Base-by-base conservation (phyloP, 1,139 yeast species). In the Pichia sp. region DNA sequence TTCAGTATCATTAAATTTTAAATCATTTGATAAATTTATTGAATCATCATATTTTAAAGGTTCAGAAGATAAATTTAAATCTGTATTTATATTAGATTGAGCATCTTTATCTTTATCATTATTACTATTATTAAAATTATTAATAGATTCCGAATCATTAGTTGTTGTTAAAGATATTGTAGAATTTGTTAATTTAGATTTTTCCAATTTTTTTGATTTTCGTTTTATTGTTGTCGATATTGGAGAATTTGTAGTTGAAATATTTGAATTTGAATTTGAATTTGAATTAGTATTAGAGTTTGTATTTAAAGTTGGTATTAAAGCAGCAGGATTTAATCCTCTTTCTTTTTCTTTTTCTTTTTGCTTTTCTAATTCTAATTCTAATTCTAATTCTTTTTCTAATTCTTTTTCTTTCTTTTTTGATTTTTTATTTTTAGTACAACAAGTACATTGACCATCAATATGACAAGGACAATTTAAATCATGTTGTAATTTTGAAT, bases 361-460 rank as follows among this genome's bases (percentile, higher is more conserved):
- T 10, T 9, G 30, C 5, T 26, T 27, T 36, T 36, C 39, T 27
- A 36, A 36, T 36, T 36, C 46, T 8, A 9, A 6, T 5, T 36
- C 37, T 11, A 36, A 36, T 36, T 36, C 46, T 8, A 9, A 6
- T 5, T 36, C 37, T 11, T 32, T 39, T 5, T 43, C 35, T 25
- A 30, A n/a, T 33, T 46, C 50, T 18, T 51, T 58, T 30, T 54
- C 51, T 40, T 55, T 58, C 40, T 51, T 51, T n/a, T 49, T 46
- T 7, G 35, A 35, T 6, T 48, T 36, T 40, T 58, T 56, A 45
- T 58, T 62, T 58, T 69, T 72, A 45, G 68, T 62, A 44, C 76
- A 72, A 61, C 90, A 84, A 4, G 83, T 75, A 60, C 90, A 84
- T 49, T 73, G 74, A 40, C 78, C 72, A 47, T 73, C 74, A 43